Evolutionary conservation across 2,329 filamentous ascomycete species (phyloP), one percentile per base, ranked within the genome.

Genomic region (Tolypocladium sp.): DNA sequence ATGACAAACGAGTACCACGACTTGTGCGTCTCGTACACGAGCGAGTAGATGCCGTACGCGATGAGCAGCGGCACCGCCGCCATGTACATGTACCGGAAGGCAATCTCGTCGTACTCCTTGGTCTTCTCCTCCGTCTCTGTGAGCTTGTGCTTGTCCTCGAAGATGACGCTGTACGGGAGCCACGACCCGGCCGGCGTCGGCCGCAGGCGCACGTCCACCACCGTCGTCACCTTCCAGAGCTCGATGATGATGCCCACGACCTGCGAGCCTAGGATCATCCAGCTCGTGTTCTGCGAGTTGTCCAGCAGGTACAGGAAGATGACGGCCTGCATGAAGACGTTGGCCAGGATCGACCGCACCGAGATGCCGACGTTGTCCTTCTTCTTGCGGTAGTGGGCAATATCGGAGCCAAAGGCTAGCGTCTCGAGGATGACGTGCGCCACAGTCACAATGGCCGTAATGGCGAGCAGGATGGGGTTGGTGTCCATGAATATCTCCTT

Each of bases 301-400:
- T 99, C 94, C 68, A 99, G 78, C 37, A 99, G 83, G 75, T 99
- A 99, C 53, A 99, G 82, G 82, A 99, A 95, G 74, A 99, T 97
- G 69, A 97, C 82, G 8, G 82, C 74, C 75, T 99, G 94, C 94
- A 99, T 99, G 74, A 97, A 92, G 62, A 97, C 92, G 69, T 97
- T 99, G 71, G 91, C 92, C 59, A 99, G 80, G 69, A 99, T 99
- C 38, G 93, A 95, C 59, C 94, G 91, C 61, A 99, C 89, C 1
- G 92, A 97, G 53, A 96, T 96, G 63, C 94, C 94, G 35, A 99
- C 90, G 60, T 96, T 94, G 77, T 97, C 95, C 81, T 99, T 99
- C 88, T 99, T 99, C 80, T 97, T 97, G 71, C 92, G 91, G 85
- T 94, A 99, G 76, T 99, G 94, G 55, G 92, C 86, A 71, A 99